Evolutionary conservation across 2,329 filamentous ascomycete genomes (phyloP).

Genomic region (Fusarium armeniacum): DNA sequence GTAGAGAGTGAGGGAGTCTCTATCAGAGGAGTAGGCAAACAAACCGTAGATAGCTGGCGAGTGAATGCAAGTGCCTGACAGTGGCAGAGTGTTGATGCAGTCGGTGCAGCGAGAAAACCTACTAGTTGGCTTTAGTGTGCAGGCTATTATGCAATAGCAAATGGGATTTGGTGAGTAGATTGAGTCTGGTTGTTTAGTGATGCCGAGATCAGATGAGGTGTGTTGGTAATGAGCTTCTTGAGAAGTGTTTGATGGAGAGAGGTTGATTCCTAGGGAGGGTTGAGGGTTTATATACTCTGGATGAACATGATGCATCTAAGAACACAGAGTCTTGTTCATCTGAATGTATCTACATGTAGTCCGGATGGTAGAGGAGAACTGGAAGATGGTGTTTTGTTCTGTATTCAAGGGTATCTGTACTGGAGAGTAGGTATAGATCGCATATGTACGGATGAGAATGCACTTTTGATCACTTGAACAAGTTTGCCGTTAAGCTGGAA

Average conservation of each 20-base stretch:
- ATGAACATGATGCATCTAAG: background rate
- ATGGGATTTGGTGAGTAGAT: background rate
- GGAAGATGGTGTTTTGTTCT: background rate
- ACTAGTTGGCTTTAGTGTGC: background rate
- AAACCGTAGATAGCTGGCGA: background rate
- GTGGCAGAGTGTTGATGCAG: background rate
- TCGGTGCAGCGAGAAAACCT: background rate
- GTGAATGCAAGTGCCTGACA: background rate
- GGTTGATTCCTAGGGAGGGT: background rate
- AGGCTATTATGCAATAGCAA: background rate
- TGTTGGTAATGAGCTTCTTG: background rate
- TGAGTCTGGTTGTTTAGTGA: background rate
- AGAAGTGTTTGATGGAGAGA: background rate
- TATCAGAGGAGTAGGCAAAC: background rate
- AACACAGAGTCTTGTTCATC: fast-evolving
- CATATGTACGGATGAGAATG: background rate
- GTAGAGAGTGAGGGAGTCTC: background rate
- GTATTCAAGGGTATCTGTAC: background rate
- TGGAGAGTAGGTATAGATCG: background rate
- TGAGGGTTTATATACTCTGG: background rate
- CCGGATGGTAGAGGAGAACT: background rate
- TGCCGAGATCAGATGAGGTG: background rate
- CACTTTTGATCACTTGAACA: background rate
- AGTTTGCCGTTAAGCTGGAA: fast-evolving
- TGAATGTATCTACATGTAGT: background rate